phyloP scores from a whole-genome alignment of 768 basidiomycete species.

The Hericium coralloides region DNA sequence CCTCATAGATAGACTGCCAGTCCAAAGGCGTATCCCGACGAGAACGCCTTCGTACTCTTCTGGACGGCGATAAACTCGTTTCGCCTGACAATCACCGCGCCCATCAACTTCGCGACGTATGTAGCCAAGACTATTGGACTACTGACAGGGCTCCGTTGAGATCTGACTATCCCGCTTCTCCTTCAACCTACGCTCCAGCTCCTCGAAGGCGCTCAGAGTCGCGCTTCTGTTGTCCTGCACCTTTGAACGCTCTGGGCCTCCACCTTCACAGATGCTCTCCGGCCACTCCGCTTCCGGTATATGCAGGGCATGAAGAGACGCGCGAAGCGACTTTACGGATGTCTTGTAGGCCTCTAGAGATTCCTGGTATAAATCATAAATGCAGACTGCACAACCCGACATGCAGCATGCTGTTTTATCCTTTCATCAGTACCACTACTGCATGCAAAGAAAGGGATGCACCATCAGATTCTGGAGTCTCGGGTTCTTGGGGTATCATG shows the following conservation, averaged over 20 bases:
- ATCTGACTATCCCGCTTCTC: constrained; percentile 28
- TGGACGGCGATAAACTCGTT: too few species aligned
- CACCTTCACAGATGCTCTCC: constrained; percentile 27
- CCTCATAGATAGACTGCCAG: background rate
- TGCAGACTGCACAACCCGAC: constrained; percentile 90
- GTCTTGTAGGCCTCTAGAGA: constrained; percentile 53
- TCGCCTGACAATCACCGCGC: too few species aligned
- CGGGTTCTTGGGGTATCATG: constrained; percentile 52
- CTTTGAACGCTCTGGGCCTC: constrained; percentile 13
- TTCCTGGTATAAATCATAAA: constrained; percentile 83
- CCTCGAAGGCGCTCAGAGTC: constrained; percentile 60
- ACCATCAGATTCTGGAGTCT: constrained; percentile 62
- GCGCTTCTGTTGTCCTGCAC: constrained; percentile 18
- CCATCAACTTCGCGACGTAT: too few species aligned
- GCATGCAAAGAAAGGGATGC: constrained; percentile 14
- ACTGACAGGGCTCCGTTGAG: too few species aligned
- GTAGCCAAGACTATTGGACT: too few species aligned
- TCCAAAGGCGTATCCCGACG: background rate
- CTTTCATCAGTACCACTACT: background rate
- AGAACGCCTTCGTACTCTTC: too few species aligned
- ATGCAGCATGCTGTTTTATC: constrained; percentile 73
- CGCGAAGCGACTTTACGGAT: constrained; percentile 40
- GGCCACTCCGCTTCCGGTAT: constrained; percentile 68
- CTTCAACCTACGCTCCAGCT: constrained; percentile 51
- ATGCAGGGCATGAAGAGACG: constrained; percentile 34